A percentile compares a stretch with the other conserved stretches of the same genome.
phyloP scores from a whole-genome alignment of 2,329 filamentous ascomycete species.

The Aspergillus awamori region DNA sequence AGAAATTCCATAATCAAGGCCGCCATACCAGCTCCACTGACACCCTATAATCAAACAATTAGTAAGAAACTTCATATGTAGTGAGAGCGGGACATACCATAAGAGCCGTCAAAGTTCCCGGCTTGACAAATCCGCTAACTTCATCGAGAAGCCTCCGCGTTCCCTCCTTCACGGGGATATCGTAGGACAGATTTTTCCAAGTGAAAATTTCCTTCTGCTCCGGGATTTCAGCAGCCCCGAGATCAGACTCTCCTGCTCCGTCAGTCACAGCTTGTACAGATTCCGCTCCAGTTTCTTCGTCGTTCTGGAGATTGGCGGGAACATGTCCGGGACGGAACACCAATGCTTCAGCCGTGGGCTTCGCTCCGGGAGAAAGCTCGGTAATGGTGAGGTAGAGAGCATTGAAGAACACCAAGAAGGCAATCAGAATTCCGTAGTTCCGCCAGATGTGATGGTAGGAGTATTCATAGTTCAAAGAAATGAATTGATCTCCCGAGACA shows the following conservation, averaged over 20 bases:
- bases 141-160: slow-evolving; percentile 61
- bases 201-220: slow-evolving; percentile 73
- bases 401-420: neutral
- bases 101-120: slow-evolving; percentile 55
- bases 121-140: slow-evolving; percentile 55
- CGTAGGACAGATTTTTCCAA: slow-evolving; percentile 79
- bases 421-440: slow-evolving; percentile 69
- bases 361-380: neutral
- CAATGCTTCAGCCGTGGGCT: slow-evolving; percentile 4
- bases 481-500: slow-evolving; percentile 63
- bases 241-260: neutral
- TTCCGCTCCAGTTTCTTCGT: slow-evolving; percentile 10
- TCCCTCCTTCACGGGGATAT: slow-evolving; percentile 75
- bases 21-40: slow-evolving; percentile 55
- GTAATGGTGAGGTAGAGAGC: neutral
- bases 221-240: slow-evolving; percentile 21
- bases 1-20: too few species aligned
- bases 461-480: slow-evolving; percentile 60
- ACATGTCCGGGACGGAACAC: slow-evolving; percentile 10
- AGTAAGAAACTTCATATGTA: neutral
- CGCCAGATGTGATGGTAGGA: slow-evolving; percentile 63
- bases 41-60: slow-evolving; percentile 42
- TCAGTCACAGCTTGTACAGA: neutral
- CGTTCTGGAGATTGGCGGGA: neutral
- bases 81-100: slow-evolving; percentile 44